Base-by-base conservation (phyloP, 129 eudicot species). In the Calendula officinalis region DNA sequence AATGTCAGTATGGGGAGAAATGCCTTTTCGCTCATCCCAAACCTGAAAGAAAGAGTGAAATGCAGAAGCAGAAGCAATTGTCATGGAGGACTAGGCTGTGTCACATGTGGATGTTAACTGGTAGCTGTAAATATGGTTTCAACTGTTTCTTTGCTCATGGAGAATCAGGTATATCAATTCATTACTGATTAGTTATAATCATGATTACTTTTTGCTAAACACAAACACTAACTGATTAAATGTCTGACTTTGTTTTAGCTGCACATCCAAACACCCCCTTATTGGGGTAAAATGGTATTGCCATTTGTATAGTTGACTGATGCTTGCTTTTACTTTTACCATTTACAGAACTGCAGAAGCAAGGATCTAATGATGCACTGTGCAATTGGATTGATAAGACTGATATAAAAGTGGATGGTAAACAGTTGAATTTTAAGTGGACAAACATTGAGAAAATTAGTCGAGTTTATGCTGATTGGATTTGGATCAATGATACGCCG, bases 401-500 rank as follows among this genome's bases (percentile, higher is more conserved):
- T 57, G 62, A 72, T 74, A 70, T 62, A 46, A 22, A 42, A 56
- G 43, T 35, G 57, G 66, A 58, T 62, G 61, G 74, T 8, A 75
- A 69, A 41, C 48, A 35, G 44, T 56, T 75, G 67, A 64, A 69
- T 54, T 38, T 71, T 66, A 84, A 68, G 76, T 72, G 81, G 82
- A 51, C 60, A 49, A 73, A 67, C 36, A 53, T 49, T 50, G 70
- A 68, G 74, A 84, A 70, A 82, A 71, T 82, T 34, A 65, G 75
- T 55, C 69, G 77, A 8, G 70, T 85, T 55, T 89, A 89, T 64
- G 96, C 82, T 64, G 96, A 89, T 71, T 84, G 96, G 94, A 80
- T 82, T 71, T 84, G 92, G 94, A 80, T 82, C 62, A 69, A 71
- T n/a, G 74, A 67, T 44, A 4, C 34, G 4, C 68, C 72, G 30